Percentiles rank a stretch among this genome's conserved stretches.
Evolutionary conservation across 2,329 filamentous ascomycete species (phyloP).

Genomic region (Claviceps maximensis): DNA sequence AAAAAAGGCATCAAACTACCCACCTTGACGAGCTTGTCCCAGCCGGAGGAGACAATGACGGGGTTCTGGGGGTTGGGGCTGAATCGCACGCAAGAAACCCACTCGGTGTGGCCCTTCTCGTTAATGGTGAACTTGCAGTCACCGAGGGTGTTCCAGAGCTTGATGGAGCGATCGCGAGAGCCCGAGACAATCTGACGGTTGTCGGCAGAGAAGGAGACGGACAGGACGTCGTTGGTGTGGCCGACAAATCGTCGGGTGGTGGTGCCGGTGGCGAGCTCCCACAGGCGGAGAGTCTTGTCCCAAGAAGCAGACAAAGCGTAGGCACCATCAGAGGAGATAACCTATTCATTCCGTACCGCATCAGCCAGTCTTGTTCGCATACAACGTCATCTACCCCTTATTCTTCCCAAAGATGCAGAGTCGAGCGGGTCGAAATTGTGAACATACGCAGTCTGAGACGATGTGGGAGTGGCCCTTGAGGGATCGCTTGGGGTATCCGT

Average conservation of each 20-base stretch:
- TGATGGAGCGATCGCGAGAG: slow-evolving; percentile 96
- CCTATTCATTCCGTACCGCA: slow-evolving; percentile 35
- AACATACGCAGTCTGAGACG: slow-evolving; percentile 97
- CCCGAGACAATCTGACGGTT: slow-evolving; percentile 99
- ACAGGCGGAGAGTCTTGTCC: slow-evolving; percentile 99
- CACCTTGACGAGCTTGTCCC: slow-evolving; percentile 99
- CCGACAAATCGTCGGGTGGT: slow-evolving; percentile 98
- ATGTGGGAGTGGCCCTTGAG: slow-evolving; percentile 99
- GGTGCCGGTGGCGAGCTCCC: slow-evolving; percentile 94
- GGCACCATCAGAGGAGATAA: slow-evolving; percentile 98
- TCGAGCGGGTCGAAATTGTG: slow-evolving; percentile 9
- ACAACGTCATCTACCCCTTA: background rate
- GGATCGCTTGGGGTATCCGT: slow-evolving; percentile 98
- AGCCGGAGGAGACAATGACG: slow-evolving; percentile 95
- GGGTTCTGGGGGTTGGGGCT: slow-evolving; percentile 99
- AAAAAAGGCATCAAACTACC: slow-evolving; percentile 19
- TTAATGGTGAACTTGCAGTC: slow-evolving; percentile 99
- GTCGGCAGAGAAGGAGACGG: slow-evolving; percentile 99
- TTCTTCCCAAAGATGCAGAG: no score
- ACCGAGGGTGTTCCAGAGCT: slow-evolving; percentile 99
- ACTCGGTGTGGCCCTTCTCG: slow-evolving; percentile 99
- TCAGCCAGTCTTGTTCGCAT: slow-evolving; percentile 12
- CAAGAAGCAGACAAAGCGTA: slow-evolving; percentile 98
- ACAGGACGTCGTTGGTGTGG: slow-evolving; percentile 98
- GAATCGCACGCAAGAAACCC: slow-evolving; percentile 99